phyloP scores from a whole-genome alignment of 106 monocot genomes.

The Apostasia shenzhenica region DNA sequence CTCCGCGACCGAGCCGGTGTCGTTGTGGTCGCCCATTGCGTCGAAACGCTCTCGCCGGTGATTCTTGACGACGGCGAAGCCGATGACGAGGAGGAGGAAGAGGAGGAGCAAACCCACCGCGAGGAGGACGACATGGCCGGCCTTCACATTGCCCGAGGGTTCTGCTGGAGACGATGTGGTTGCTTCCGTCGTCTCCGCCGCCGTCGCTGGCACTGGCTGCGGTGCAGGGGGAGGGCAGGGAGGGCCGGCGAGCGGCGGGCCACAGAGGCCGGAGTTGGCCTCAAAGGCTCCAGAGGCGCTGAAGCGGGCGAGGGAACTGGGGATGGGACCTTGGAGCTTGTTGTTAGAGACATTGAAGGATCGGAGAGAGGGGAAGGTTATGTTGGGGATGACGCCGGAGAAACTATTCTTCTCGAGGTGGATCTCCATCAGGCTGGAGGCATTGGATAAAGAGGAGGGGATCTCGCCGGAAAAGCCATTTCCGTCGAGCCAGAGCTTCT shows the following conservation, averaged over 20 bases:
- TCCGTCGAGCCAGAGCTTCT: constrained; percentile 48
- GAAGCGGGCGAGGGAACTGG: constrained; percentile 8
- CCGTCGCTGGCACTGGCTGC: neutral
- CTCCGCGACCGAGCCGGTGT: neutral
- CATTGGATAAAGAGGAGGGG: constrained; percentile 31
- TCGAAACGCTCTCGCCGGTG: neutral
- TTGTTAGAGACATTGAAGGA: constrained; percentile 40
- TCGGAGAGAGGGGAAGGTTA: constrained; percentile 4
- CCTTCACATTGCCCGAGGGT: neutral
- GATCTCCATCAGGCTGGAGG: constrained; percentile 34
- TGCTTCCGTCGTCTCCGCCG: no score
- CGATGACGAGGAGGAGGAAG: neutral
- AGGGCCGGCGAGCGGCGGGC: neutral
- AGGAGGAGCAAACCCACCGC: neutral
- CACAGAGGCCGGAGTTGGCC: constrained; percentile 39
- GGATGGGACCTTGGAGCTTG: constrained; percentile 27
- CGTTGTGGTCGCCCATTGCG: constrained; percentile 6
- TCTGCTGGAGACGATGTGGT: neutral
- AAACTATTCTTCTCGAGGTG: constrained; percentile 51
- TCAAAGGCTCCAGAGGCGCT: constrained; percentile 24
- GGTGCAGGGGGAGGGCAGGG: neutral
- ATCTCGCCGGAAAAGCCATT: constrained; percentile 36
- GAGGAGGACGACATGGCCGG: neutral
- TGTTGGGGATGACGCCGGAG: constrained; percentile 33
- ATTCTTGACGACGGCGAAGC: neutral